A percentile compares a stretch with the other conserved stretches of the same genome.
These are phyloP conservation scores for Sporobolomyces phaffii DNA, from an alignment of 768 basidiomycete species.

Conservation along the genomic window DNA sequence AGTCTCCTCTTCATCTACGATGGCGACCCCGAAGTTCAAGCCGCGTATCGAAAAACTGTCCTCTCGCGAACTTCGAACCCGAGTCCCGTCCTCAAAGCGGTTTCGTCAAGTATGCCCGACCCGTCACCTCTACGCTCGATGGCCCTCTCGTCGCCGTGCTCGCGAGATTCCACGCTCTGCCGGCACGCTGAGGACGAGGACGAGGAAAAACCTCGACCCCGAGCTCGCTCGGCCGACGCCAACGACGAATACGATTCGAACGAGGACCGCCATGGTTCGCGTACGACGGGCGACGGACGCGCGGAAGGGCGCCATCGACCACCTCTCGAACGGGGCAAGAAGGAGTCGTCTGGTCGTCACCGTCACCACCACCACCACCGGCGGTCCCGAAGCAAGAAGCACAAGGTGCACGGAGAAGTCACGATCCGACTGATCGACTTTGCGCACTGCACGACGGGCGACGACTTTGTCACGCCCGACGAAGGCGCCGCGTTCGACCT, in stretches of 20 bases:
- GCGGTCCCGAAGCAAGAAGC: slow-evolving; percentile 66
- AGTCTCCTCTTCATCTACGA: slow-evolving; percentile 95
- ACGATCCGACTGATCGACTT: slow-evolving; percentile 97
- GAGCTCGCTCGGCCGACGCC: slow-evolving; percentile 30
- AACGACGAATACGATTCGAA: slow-evolving; percentile 39
- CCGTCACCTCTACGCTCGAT: slow-evolving; percentile 9
- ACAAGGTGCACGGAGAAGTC: slow-evolving; percentile 73
- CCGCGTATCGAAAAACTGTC: slow-evolving; percentile 46
- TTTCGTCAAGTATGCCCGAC: slow-evolving; percentile 28
- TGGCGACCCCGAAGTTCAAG: slow-evolving; percentile 82
- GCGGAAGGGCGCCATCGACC: not conserved
- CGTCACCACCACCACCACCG: slow-evolving; percentile 7
- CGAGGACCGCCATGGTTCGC: not conserved
- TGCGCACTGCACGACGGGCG: slow-evolving; percentile 93
- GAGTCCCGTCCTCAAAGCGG: not conserved
- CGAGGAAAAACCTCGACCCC: not conserved
- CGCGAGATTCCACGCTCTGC: not conserved
- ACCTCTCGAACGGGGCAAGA: not conserved
- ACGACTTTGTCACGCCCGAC: slow-evolving; percentile 62
- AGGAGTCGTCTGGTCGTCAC: slow-evolving; percentile 3
- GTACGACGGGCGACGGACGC: not conserved
- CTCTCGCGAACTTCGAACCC: slow-evolving; percentile 18
- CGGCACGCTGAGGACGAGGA: not conserved
- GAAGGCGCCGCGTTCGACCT: slow-evolving; percentile 54
- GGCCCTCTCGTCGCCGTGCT: too few species aligned